These are phyloP conservation scores for Nicotiana tomentosiformis DNA, from an alignment of 257 asterid genomes.

Conservation along the genomic window DNA sequence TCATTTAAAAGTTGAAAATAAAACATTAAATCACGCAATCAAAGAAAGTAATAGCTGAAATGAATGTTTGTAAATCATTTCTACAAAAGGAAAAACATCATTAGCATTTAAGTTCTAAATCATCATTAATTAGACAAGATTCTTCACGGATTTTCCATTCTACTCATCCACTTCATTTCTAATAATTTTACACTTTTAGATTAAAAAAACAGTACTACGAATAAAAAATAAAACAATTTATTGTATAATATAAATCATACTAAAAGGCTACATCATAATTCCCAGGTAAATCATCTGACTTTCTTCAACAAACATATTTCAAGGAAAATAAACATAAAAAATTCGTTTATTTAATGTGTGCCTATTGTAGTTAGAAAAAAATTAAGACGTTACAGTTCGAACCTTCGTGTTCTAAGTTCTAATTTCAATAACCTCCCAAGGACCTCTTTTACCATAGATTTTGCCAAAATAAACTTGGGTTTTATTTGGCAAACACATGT, in stretches of 20 bases:
- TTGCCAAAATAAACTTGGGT: too few relatives aligned
- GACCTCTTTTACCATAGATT: too few relatives aligned
- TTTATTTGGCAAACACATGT: too few relatives aligned
- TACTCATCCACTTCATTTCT: too few relatives aligned
- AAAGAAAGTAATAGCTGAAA: background rate
- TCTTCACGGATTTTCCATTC: slow-evolving; percentile 11
- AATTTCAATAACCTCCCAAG: too few relatives aligned
- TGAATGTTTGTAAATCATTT: background rate
- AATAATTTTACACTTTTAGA: background rate
- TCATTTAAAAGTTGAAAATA: background rate
- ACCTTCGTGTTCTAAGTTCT: too few relatives aligned
- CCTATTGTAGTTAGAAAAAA: too few relatives aligned
- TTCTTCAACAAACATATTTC: background rate
- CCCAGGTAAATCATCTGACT: background rate
- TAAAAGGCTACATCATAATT: background rate
- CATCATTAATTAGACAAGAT: slow-evolving; percentile 25
- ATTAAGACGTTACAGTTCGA: too few relatives aligned
- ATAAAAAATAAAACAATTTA: background rate
- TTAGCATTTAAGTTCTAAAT: slow-evolving; percentile 31
- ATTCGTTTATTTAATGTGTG: too few relatives aligned
- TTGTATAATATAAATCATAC: background rate
- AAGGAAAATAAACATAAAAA: too few relatives aligned
- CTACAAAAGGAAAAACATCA: slow-evolving; percentile 16
- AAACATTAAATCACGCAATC: background rate
- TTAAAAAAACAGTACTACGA: background rate